Percentiles rank a stretch among this genome's conserved stretches.
These are phyloP conservation scores for Triticum monococcum DNA, from an alignment of 176 grass and related monocot species.

Conservation along the genomic window DNA sequence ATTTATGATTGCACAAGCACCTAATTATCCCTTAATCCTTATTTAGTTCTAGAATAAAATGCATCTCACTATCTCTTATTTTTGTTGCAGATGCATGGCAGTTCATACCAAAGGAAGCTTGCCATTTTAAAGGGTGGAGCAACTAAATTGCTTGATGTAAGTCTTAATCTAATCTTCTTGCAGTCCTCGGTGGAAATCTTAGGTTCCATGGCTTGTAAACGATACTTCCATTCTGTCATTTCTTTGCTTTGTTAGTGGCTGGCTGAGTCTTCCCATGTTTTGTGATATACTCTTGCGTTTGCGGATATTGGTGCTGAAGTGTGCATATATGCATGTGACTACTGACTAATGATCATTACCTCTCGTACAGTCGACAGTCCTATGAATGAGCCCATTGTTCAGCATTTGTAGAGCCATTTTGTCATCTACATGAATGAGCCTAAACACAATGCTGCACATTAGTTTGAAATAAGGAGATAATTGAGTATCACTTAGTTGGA, in stretches of 20 bases:
- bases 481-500: background rate
- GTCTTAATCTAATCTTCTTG: slow-evolving; percentile 8
- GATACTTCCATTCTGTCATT: background rate
- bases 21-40: background rate
- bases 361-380: background rate
- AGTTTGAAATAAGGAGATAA: background rate
- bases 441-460: background rate
- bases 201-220: background rate
- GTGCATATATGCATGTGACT: background rate
- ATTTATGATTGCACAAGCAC: background rate
- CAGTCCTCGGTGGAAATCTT: background rate
- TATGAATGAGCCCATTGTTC: background rate
- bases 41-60: slow-evolving; percentile 14
- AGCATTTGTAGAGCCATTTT: background rate
- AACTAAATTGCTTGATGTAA: slow-evolving; percentile 62
- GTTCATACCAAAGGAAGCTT: slow-evolving; percentile 94
- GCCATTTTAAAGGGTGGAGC: slow-evolving; percentile 70
- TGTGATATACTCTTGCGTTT: background rate
- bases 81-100: slow-evolving; percentile 84
- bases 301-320: background rate
- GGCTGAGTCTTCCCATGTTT: background rate
- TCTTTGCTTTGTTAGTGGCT: background rate
- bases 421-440: background rate
- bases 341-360: background rate
- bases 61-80: slow-evolving; percentile 25